Conservation (phyloP, 2,329 filamentous ascomycete genomes). For the Penicillium sp. region DNA sequence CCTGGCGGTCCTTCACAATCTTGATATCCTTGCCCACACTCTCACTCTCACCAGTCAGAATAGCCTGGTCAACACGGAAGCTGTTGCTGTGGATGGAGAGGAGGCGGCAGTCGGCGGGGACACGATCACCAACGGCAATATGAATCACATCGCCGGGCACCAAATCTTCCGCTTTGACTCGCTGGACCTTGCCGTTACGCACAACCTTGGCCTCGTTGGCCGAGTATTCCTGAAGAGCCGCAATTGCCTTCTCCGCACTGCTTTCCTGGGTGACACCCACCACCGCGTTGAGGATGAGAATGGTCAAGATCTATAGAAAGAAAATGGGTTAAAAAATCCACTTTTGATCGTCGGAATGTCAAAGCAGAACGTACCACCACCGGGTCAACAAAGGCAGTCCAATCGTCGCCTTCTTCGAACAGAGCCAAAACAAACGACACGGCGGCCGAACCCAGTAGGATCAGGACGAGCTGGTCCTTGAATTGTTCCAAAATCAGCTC, state of each 20-base stretch:
- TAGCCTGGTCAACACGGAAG: conserved; percentile 94
- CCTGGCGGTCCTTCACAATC: conserved; percentile 72
- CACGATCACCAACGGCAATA: conserved; percentile 84
- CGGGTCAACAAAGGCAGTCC: conserved; percentile 97
- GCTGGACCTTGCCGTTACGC: conserved; percentile 76
- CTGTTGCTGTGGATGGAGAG: conserved; percentile 93
- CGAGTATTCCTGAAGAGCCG: conserved; percentile 96
- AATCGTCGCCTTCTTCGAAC: conserved; percentile 89
- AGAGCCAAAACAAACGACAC: conserved; percentile 92
- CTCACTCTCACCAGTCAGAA: conserved; percentile 96
- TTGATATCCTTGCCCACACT: conserved; percentile 83
- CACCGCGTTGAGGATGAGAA: conserved; percentile 92
- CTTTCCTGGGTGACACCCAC: conserved; percentile 98
- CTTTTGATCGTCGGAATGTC: neutral
- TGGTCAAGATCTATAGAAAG: conserved; percentile 77
- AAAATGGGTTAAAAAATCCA: conserved; percentile 15
- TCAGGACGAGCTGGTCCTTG: conserved; percentile 97
- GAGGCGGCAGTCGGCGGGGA: conserved; percentile 92
- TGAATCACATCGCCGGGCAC: conserved; percentile 93
- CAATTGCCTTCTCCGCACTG: conserved; percentile 97
- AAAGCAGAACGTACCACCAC: conserved; percentile 69
- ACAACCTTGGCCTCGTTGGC: conserved; percentile 96
- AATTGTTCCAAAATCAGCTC: conserved; percentile 97
- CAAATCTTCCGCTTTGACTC: conserved; percentile 93
- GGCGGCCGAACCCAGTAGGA: conserved; percentile 86